These are phyloP conservation scores for Simmondsia chinensis DNA, from an alignment of 148 eudicot species.

Conservation along the genomic window DNA sequence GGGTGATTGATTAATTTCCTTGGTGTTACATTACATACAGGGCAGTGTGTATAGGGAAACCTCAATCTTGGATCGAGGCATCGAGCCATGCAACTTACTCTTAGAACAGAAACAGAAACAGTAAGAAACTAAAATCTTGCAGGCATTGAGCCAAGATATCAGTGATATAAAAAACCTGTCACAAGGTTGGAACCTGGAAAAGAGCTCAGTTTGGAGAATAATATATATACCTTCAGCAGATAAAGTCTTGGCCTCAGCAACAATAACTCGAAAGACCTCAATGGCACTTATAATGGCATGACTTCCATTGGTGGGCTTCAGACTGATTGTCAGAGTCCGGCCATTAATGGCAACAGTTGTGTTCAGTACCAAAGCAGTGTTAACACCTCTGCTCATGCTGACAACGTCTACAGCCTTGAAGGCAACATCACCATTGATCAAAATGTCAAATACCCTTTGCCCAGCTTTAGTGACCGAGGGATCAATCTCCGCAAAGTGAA, in stretches of 20 bases:
- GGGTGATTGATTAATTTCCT: no score
- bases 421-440: conserved; percentile 60
- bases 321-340: conserved; percentile 58
- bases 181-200: not conserved
- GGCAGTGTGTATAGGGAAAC: no score
- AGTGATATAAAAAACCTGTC: not conserved
- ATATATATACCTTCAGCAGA: conserved; percentile 60
- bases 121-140: not conserved
- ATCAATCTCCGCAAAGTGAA: conserved; percentile 96
- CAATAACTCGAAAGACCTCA: conserved; percentile 69
- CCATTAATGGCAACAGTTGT: conserved; percentile 75
- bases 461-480: conserved; percentile 58
- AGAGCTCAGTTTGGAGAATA: not conserved
- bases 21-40: no score
- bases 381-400: conserved; percentile 51
- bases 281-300: conserved; percentile 69
- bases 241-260: conserved; percentile 70
- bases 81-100: not conserved
- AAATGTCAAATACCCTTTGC: conserved; percentile 75
- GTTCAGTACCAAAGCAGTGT: conserved; percentile 76
- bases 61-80: no score
- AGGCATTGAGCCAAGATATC: not conserved
- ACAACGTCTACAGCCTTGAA: conserved; percentile 72
- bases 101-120: not conserved
- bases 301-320: conserved; percentile 49